These are phyloP conservation scores for Apiotrichum brassicae DNA, from an alignment of 1,284 basidiomycete genomes.

Conservation along the genomic window DNA sequence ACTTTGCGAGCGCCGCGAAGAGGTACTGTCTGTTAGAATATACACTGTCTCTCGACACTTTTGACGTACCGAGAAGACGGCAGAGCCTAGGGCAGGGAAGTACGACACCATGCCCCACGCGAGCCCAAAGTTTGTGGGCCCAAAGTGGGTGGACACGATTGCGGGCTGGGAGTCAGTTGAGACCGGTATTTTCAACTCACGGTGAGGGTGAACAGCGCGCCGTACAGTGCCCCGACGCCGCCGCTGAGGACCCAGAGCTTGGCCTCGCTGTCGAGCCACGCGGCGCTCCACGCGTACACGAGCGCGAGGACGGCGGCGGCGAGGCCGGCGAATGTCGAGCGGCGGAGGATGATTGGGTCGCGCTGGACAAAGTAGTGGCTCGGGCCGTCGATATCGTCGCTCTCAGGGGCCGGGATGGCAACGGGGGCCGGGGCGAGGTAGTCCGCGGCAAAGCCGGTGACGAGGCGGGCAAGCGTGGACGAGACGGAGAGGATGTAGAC, in stretches of 20 bases:
- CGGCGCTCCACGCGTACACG: slow-evolving; percentile 37
- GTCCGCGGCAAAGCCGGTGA: slow-evolving; percentile 42
- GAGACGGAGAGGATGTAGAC: slow-evolving; percentile 43
- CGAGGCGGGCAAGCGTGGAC: slow-evolving; percentile 40
- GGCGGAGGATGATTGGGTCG: slow-evolving; percentile 25
- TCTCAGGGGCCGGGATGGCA: slow-evolving; percentile 25
- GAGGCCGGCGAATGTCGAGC: slow-evolving; percentile 35
- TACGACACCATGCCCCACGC: slow-evolving; percentile 48
- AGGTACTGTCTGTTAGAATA: slow-evolving; percentile 20
- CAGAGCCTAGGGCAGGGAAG: slow-evolving; percentile 40
- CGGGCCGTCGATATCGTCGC: slow-evolving; percentile 12
- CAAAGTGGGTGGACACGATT: slow-evolving; percentile 43
- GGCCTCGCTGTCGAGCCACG: slow-evolving; percentile 29
- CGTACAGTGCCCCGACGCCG: slow-evolving; percentile 44
- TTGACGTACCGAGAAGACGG: slow-evolving; percentile 38
- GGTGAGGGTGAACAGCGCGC: slow-evolving; percentile 44
- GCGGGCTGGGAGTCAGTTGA: slow-evolving; percentile 23
- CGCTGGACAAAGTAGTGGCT: slow-evolving; percentile 30
- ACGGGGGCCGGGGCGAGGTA: slow-evolving; percentile 36
- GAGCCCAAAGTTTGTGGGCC: slow-evolving; percentile 45
- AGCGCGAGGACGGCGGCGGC: slow-evolving; percentile 27
- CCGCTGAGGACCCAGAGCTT: slow-evolving; percentile 40
- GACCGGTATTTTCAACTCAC: slow-evolving; percentile 22
- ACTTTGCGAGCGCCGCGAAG: background rate
- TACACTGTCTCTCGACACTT: no score